phyloP scores from a whole-genome alignment of 2,329 filamentous ascomycete species.

The Epichloe amarillans region DNA sequence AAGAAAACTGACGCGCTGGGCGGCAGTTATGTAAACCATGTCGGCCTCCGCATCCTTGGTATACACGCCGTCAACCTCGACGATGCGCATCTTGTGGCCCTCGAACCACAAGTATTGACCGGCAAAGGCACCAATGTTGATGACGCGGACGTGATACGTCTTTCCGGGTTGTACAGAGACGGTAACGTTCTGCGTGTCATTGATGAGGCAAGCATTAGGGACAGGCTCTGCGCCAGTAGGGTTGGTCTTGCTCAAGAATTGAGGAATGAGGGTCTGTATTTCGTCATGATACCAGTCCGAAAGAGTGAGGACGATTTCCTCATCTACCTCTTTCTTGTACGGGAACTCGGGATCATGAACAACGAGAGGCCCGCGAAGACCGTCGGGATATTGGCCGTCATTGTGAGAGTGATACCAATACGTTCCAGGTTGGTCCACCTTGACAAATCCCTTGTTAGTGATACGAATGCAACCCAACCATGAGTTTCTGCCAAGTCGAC shows the following conservation, averaged over 20 bases:
- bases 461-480: background rate
- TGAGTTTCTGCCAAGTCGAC: no score
- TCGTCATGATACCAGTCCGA: conserved; percentile 60
- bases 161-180: conserved; percentile 50
- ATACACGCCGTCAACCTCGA: conserved; percentile 64
- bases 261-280: conserved; percentile 31
- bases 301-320: conserved; percentile 50
- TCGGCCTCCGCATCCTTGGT: conserved; percentile 45
- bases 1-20: conserved; percentile 52
- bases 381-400: conserved; percentile 56
- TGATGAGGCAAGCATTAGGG: conserved; percentile 55
- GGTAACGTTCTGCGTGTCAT: conserved; percentile 50
- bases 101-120: conserved; percentile 55
- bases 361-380: conserved; percentile 49
- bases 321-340: conserved; percentile 42
- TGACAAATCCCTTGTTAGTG: background rate
- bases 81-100: conserved; percentile 51
- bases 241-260: conserved; percentile 40
- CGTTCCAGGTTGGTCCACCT: conserved; percentile 54
- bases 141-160: conserved; percentile 59
- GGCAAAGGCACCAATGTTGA: conserved; percentile 63
- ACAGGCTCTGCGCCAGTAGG: conserved; percentile 50
- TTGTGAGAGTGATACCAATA: conserved; percentile 72
- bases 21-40: conserved; percentile 53
- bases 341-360: conserved; percentile 50